Percentiles rank a stretch among this genome's conserved stretches.
Evolutionary conservation across 306 rosid species (phyloP).

Genomic region (Carpinus viminea): DNA sequence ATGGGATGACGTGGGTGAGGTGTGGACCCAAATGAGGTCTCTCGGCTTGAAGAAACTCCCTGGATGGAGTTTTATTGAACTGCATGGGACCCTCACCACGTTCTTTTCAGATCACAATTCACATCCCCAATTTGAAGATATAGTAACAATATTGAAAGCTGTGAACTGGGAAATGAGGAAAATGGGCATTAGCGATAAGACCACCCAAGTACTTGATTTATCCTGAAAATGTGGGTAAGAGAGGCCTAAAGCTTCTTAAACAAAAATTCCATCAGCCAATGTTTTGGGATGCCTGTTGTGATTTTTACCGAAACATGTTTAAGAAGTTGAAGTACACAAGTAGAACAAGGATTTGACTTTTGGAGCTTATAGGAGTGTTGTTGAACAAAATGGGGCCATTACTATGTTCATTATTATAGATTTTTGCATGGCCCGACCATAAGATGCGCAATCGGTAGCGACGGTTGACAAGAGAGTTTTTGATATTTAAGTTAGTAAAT

Average conservation of each 20-base stretch:
- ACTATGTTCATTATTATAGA: too few species aligned
- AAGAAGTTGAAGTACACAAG: neutral
- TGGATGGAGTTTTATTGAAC: constrained; percentile 75
- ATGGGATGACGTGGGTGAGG: constrained; percentile 74
- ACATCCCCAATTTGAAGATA: constrained; percentile 59
- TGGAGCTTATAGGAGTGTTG: too few species aligned
- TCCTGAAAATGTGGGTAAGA: constrained; percentile 21
- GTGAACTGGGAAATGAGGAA: constrained; percentile 57
- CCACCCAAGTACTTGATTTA: constrained; percentile 20
- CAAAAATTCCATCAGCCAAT: neutral
- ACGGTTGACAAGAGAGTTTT: too few species aligned
- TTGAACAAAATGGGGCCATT: too few species aligned
- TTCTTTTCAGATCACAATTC: constrained; percentile 69
- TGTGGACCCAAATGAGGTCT: constrained; percentile 72
- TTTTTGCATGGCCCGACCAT: too few species aligned
- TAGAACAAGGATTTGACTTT: too few species aligned
- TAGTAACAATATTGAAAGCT: constrained; percentile 33
- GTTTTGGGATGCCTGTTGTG: constrained; percentile 8
- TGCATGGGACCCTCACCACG: constrained; percentile 61
- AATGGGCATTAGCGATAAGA: constrained; percentile 26
- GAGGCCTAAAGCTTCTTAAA: neutral
- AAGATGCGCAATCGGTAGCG: too few species aligned
- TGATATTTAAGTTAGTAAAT: too few species aligned
- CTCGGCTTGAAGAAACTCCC: constrained; percentile 75
- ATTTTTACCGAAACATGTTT: neutral